phyloP scores from a whole-genome alignment of 2,329 filamentous ascomycete genomes.

The Pseudogymnoascus sp. region DNA sequence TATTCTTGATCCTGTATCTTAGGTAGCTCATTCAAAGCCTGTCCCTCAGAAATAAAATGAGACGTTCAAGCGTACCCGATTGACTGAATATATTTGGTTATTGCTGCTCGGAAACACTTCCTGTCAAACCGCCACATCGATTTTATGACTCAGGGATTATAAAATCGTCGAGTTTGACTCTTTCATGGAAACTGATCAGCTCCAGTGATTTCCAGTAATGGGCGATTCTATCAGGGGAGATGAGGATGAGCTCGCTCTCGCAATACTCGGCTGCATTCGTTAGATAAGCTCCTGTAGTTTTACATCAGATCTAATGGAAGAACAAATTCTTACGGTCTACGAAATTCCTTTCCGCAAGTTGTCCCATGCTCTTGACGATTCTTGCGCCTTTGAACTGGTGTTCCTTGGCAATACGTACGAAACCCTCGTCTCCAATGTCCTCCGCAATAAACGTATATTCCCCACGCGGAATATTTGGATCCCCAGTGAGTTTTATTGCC shows the following conservation, averaged over 20 bases:
- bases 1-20: not conserved
- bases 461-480: conserved; percentile 80
- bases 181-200: conserved; percentile 52
- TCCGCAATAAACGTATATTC: conserved; percentile 74
- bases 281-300: not conserved
- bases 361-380: conserved; percentile 65
- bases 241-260: conserved; percentile 65
- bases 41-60: not conserved
- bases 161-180: conserved; percentile 50
- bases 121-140: not conserved
- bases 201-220: conserved; percentile 67
- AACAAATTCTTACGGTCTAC: conserved; percentile 50
- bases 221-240: conserved; percentile 68
- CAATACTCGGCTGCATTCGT: conserved; percentile 58
- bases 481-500: conserved; percentile 85
- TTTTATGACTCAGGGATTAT: conserved; percentile 8
- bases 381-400: conserved; percentile 63
- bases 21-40: too few relatives aligned
- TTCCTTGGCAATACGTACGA: conserved; percentile 56
- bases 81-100: not conserved
- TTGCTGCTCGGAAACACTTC: not conserved
- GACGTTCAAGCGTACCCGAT: not conserved
- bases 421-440: conserved; percentile 61
- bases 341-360: conserved; percentile 69
- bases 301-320: not conserved